These are phyloP conservation scores for Pneumocystis murina DNA, from an alignment of 1,139 yeast species.

Conservation along the genomic window DNA sequence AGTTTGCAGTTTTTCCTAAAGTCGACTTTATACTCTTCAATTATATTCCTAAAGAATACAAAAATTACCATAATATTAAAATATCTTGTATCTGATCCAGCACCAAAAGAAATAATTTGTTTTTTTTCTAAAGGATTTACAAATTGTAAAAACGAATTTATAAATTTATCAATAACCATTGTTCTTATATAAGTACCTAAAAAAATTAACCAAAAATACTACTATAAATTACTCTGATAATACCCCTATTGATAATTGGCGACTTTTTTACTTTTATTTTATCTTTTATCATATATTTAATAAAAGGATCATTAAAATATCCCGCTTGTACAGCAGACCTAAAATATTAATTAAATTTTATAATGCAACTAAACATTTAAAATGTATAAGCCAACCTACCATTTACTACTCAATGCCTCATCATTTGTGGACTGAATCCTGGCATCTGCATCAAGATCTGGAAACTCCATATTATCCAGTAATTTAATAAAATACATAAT, in stretches of 20 bases:
- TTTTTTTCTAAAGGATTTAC: constrained; percentile 21
- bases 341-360: not conserved
- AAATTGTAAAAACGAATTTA: constrained; percentile 35
- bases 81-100: constrained; percentile 89
- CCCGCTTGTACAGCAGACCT: constrained; percentile 39
- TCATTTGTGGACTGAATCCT: constrained; percentile 58
- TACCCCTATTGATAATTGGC: constrained; percentile 57
- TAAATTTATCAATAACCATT: constrained; percentile 39
- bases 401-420: constrained; percentile 68
- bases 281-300: constrained; percentile 27
- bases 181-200: constrained; percentile 69
- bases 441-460: not conserved
- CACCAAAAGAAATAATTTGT: constrained; percentile 73
- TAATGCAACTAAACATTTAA: not conserved
- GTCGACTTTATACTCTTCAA: not conserved
- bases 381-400: not conserved
- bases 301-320: constrained; percentile 42
- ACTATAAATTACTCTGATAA: not conserved
- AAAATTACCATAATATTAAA: constrained; percentile 32
- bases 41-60: not conserved
- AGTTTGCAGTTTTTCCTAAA: constrained; percentile 6
- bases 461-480: not conserved
- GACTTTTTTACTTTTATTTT: constrained; percentile 25
- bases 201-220: constrained; percentile 19
- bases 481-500: not conserved